These are phyloP conservation scores for Candida suzukii DNA, from an alignment of 805 yeast species.

Conservation along the genomic window DNA sequence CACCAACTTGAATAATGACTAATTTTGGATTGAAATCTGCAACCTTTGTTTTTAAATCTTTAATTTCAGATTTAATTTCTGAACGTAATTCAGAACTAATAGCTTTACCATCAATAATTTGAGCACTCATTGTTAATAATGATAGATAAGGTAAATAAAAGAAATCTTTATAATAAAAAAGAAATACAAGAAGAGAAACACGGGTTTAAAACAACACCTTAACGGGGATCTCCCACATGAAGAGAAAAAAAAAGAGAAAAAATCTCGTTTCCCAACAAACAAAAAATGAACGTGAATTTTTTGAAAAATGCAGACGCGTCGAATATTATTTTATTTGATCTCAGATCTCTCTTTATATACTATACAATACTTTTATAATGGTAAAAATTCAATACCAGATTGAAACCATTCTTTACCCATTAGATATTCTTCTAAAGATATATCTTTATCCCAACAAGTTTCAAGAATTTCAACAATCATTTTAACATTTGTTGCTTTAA, in stretches of 20 bases:
- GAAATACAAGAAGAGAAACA: no score
- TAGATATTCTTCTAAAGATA: slow-evolving; percentile 31
- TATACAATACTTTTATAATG: slow-evolving; percentile 18
- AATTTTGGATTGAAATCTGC: slow-evolving; percentile 65
- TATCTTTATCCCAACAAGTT: slow-evolving; percentile 31
- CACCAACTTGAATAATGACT: slow-evolving; percentile 85
- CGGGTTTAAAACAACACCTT: no score
- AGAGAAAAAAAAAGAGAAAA: no score
- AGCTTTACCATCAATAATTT: slow-evolving; percentile 52
- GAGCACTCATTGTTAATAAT: neutral
- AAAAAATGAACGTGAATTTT: no score
- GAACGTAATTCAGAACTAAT: slow-evolving; percentile 42
- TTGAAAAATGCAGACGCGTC: no score
- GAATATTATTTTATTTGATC: no score
- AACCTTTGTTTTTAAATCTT: slow-evolving; percentile 30
- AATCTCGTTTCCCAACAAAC: no score
- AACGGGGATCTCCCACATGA: neutral
- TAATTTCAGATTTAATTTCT: slow-evolving; percentile 44
- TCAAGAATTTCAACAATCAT: slow-evolving; percentile 29
- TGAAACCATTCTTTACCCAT: slow-evolving; percentile 31
- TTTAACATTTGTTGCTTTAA: slow-evolving; percentile 34
- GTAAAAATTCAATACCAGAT: slow-evolving; percentile 37
- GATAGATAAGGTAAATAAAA: no score
- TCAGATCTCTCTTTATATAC: no score
- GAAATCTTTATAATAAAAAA: no score